Evolutionary conservation across 2,329 filamentous ascomycete genomes (phyloP).

Genomic region (Apiospora rasikravindrae): DNA sequence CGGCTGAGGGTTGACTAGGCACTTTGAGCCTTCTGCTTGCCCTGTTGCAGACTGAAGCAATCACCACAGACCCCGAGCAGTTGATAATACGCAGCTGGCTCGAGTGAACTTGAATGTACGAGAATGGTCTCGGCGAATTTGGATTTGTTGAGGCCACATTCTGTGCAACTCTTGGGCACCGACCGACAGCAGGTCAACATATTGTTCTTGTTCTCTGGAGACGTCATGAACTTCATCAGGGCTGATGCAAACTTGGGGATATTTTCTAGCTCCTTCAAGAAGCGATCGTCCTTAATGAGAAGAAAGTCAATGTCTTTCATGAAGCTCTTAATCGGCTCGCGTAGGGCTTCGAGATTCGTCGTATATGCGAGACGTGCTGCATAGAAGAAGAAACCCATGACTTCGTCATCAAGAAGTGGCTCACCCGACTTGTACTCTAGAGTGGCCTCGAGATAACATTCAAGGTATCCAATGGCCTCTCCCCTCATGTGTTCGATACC

Average conservation of each 20-base stretch:
- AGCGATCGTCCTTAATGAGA: not conserved
- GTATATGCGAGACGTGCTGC: not conserved
- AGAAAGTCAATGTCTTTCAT: not conserved
- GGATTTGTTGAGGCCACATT: not conserved
- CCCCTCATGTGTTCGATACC: not conserved
- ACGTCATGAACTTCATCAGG: not conserved
- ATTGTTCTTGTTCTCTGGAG: not conserved
- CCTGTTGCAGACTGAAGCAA: not conserved
- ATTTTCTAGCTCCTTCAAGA: not conserved
- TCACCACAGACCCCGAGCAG: not conserved
- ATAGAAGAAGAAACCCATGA: not conserved
- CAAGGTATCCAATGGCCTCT: not conserved
- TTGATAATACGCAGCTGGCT: too few relatives aligned
- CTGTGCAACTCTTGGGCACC: not conserved
- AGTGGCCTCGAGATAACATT: fast-evolving
- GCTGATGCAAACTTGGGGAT: not conserved
- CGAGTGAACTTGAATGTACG: too few relatives aligned
- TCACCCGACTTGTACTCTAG: not conserved
- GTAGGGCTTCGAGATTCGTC: not conserved
- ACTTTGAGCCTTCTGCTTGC: not conserved
- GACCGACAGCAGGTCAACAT: not conserved
- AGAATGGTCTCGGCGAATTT: not conserved
- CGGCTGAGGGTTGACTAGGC: not conserved
- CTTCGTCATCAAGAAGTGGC: not conserved
- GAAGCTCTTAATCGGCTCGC: not conserved